These are phyloP conservation scores for Diaporthe destruens DNA, from an alignment of 2,329 filamentous ascomycete species.

Conservation along the genomic window DNA sequence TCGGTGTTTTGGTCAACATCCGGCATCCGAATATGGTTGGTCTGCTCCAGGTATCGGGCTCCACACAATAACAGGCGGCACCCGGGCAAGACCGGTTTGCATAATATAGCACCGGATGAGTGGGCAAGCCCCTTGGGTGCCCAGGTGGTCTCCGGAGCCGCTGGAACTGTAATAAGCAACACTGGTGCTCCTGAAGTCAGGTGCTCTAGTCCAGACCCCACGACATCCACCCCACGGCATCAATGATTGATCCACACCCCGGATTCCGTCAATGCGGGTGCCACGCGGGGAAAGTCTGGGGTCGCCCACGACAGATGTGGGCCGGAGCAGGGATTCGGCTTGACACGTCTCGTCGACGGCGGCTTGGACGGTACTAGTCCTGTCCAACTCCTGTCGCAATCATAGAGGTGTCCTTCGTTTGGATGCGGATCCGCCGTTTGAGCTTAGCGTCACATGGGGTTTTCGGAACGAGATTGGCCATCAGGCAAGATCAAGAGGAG, in stretches of 20 bases:
- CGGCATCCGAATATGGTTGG: neutral
- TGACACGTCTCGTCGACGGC: neutral
- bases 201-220: neutral
- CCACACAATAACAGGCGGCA: neutral
- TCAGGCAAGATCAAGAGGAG: neutral
- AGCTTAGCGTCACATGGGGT: slow-evolving; percentile 4
- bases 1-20: neutral
- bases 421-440: slow-evolving; percentile 23
- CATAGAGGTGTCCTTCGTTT: neutral
- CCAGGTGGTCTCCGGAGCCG: neutral
- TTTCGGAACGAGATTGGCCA: neutral
- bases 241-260: too few relatives aligned
- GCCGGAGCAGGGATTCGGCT: slow-evolving; percentile 9
- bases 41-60: slow-evolving; percentile 7
- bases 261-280: slow-evolving; percentile 17
- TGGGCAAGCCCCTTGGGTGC: neutral
- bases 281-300: slow-evolving; percentile 27
- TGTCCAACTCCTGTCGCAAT: slow-evolving; percentile 5
- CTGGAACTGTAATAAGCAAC: neutral
- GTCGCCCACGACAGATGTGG: neutral
- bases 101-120: neutral
- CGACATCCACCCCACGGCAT: too few relatives aligned
- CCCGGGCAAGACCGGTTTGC: neutral
- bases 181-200: too few relatives aligned
- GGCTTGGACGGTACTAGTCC: neutral